phyloP scores from a whole-genome alignment of 2,329 filamentous ascomycete species.

The Fusarium algeriense region DNA sequence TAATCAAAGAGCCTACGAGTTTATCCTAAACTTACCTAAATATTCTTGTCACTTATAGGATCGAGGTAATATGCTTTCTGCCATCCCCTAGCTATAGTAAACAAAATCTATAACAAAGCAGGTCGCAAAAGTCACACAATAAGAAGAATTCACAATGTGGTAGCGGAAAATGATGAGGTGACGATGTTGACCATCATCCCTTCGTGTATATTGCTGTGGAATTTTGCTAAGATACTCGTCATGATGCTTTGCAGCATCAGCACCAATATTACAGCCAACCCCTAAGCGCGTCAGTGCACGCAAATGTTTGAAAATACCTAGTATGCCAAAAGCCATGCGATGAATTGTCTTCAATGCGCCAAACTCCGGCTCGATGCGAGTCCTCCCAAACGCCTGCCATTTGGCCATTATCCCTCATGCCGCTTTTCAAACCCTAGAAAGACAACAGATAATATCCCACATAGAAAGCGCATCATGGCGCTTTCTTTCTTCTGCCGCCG shows the following conservation, averaged over 20 bases:
- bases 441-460: not conserved
- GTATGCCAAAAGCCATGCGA: slow-evolving; percentile 33
- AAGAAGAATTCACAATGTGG: not conserved
- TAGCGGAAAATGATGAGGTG: not conserved
- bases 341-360: slow-evolving; percentile 35
- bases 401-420: slow-evolving; percentile 47
- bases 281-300: slow-evolving; percentile 8
- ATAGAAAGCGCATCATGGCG: slow-evolving; percentile 34
- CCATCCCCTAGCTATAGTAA: too few relatives aligned
- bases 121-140: not conserved
- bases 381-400: slow-evolving; percentile 44
- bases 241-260: slow-evolving; percentile 3
- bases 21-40: too few relatives aligned
- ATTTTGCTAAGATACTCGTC: not conserved
- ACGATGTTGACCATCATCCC: not conserved
- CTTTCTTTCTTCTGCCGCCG: slow-evolving; percentile 65
- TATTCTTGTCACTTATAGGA: too few relatives aligned
- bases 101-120: not conserved
- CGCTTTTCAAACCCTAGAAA: slow-evolving; percentile 24
- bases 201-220: not conserved
- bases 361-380: slow-evolving; percentile 47
- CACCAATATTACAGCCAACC: slow-evolving; percentile 1
- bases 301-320: slow-evolving; percentile 20
- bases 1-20: too few relatives aligned
- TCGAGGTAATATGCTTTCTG: too few relatives aligned